These are phyloP conservation scores for Arachis monticola DNA, from an alignment of 331 rosid genomes.

Conservation along the genomic window DNA sequence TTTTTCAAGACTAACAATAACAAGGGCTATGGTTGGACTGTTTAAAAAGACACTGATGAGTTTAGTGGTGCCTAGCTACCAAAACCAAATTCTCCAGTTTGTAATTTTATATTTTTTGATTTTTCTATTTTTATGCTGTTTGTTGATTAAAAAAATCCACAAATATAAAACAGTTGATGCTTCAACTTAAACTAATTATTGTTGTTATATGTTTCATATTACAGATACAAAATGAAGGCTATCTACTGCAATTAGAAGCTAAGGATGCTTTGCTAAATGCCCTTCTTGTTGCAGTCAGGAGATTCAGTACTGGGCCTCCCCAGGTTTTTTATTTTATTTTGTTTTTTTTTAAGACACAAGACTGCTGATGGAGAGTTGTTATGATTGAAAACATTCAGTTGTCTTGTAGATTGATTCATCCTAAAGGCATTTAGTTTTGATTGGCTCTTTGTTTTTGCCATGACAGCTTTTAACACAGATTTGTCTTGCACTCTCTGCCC, in stretches of 20 bases:
- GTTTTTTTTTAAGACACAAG: slow-evolving; percentile 7
- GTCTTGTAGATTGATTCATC: slow-evolving; percentile 13
- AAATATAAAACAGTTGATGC: not conserved
- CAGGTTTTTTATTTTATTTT: slow-evolving; percentile 49
- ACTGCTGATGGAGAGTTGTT: not conserved
- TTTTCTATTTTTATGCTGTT: not conserved
- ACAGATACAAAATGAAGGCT: slow-evolving; percentile 90
- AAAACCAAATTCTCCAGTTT: not conserved
- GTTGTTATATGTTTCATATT: slow-evolving; percentile 38
- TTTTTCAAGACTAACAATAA: not conserved
- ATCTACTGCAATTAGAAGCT: slow-evolving; percentile 64
- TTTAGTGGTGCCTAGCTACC: slow-evolving; percentile 26
- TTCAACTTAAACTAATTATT: not conserved
- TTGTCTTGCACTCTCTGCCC: slow-evolving; percentile 94
- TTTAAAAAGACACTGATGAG: not conserved
- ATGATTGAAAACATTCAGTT: slow-evolving; percentile 1
- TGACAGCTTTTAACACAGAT: slow-evolving; percentile 95
- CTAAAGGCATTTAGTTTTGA: slow-evolving; percentile 30
- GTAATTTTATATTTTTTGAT: slow-evolving; percentile 11
- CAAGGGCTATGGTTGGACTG: not conserved
- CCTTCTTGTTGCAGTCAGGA: slow-evolving; percentile 82
- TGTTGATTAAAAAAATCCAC: not conserved
- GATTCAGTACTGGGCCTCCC: slow-evolving; percentile 85
- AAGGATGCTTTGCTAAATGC: slow-evolving; percentile 90
- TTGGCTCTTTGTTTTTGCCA: slow-evolving; percentile 36